Evolutionary conservation across 768 basidiomycete species (phyloP).

Genomic region (Fomitopsis pulvina): DNA sequence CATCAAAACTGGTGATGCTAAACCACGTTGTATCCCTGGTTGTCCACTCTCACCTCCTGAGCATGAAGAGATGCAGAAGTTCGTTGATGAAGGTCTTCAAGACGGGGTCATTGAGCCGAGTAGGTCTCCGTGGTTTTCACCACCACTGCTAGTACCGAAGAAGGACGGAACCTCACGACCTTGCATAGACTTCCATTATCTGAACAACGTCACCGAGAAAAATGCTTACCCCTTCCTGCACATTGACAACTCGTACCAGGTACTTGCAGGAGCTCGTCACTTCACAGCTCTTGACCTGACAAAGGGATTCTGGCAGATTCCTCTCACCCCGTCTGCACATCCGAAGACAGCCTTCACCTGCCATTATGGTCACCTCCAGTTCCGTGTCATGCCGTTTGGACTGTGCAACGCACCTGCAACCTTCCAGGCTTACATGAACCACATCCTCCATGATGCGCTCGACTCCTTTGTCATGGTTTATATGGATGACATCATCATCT

Average conservation of each 20-base stretch:
- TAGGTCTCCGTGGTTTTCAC: constrained; percentile 18
- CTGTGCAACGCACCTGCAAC: constrained; percentile 17
- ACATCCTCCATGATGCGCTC: constrained; percentile 10
- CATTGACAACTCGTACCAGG: constrained; percentile 24
- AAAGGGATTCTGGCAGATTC: constrained; percentile 34
- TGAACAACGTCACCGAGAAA: constrained; percentile 29
- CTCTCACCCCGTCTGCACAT: constrained; percentile 28
- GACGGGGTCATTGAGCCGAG: constrained; percentile 25
- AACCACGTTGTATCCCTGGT: constrained; percentile 21
- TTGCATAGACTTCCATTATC: constrained; percentile 20
- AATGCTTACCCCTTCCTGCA: constrained; percentile 28
- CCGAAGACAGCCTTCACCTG: constrained; percentile 34
- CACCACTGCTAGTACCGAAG: constrained; percentile 23
- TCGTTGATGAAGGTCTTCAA: constrained; percentile 28
- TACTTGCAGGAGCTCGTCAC: constrained; percentile 9
- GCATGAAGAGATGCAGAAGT: constrained; percentile 26
- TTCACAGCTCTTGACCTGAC: constrained; percentile 35
- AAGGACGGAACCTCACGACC: constrained; percentile 18
- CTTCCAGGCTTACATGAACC: constrained; percentile 15
- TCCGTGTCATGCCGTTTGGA: constrained; percentile 28
- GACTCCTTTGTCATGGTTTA: constrained; percentile 19
- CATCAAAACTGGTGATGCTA: constrained; percentile 26
- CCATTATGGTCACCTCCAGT: constrained; percentile 29
- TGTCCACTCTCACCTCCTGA: constrained; percentile 22
- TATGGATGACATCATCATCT: constrained; percentile 17